phyloP scores from a whole-genome alignment of 257 asterid species.

The Craterostigma plantagineum region DNA sequence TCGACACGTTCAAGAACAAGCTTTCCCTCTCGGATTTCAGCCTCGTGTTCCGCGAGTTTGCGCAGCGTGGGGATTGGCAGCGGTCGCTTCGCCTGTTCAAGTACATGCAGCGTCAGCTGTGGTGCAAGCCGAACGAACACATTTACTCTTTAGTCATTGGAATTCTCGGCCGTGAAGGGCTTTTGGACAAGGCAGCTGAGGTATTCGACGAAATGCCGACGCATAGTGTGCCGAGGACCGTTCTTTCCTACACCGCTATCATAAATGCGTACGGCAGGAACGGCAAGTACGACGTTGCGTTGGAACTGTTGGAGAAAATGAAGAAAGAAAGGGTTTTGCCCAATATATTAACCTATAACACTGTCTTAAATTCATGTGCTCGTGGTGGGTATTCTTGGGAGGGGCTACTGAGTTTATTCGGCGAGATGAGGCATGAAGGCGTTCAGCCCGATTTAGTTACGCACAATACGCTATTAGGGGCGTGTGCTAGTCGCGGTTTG shows the following conservation, averaged over 20 bases:
- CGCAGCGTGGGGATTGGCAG: conserved; percentile 90
- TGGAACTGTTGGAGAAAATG: conserved; percentile 57
- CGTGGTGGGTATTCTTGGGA: conserved; percentile 93
- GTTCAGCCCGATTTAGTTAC: conserved; percentile 91
- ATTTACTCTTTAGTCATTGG: conserved; percentile 66
- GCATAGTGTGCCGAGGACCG: conserved; percentile 44
- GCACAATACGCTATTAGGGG: conserved; percentile 66
- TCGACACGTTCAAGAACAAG: conserved; percentile 73
- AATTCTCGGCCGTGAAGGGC: conserved; percentile 73
- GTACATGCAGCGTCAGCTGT: conserved; percentile 90
- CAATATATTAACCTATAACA: conserved; percentile 74
- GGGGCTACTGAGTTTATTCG: conserved; percentile 82
- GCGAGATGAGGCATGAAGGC: conserved; percentile 93
- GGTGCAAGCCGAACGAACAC: conserved; percentile 95
- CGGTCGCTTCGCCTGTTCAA: conserved; percentile 86
- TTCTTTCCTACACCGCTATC: conserved; percentile 64
- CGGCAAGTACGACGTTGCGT: conserved; percentile 59
- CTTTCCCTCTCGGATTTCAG: conserved; percentile 79
- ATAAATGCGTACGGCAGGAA: conserved; percentile 83
- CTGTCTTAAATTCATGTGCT: conserved; percentile 75
- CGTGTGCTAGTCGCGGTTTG: conserved; percentile 59
- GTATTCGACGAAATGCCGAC: conserved; percentile 69
- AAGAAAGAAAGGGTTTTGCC: conserved; percentile 63
- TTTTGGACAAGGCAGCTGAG: conserved; percentile 71
- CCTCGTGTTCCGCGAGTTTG: conserved; percentile 68